Percentiles rank a stretch among this genome's conserved stretches.
These are phyloP conservation scores for Dothiorella sarmentorum DNA, from an alignment of 2,329 filamentous ascomycete genomes.

Conservation along the genomic window DNA sequence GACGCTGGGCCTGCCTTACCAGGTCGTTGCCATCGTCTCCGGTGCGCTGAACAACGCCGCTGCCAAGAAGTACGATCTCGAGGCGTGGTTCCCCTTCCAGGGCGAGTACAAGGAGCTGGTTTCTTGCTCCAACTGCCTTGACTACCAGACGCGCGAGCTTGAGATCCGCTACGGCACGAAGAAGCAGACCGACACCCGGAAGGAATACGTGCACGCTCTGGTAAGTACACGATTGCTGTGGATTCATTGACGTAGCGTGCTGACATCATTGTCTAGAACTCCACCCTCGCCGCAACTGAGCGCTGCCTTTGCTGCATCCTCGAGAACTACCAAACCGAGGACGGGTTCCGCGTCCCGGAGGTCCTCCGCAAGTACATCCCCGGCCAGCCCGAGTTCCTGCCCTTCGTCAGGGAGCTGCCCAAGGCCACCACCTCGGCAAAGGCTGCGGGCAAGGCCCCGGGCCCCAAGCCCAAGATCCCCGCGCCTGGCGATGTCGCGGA, in stretches of 20 bases:
- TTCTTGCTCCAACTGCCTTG: slow-evolving; percentile 95
- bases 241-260: too few relatives aligned
- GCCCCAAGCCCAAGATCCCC: slow-evolving; percentile 17
- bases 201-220: slow-evolving; percentile 91
- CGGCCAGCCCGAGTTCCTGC: slow-evolving; percentile 82
- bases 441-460: slow-evolving; percentile 31
- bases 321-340: slow-evolving; percentile 93
- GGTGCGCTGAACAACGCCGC: slow-evolving; percentile 67
- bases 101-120: slow-evolving; percentile 98
- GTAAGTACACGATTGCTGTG: too few relatives aligned
- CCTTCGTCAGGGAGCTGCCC: slow-evolving; percentile 70
- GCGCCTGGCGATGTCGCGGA: slow-evolving; percentile 16
- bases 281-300: slow-evolving; percentile 81
- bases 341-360: slow-evolving; percentile 49
- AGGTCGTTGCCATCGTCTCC: slow-evolving; percentile 91
- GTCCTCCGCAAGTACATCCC: slow-evolving; percentile 65
- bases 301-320: slow-evolving; percentile 90
- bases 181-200: slow-evolving; percentile 68
- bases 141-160: slow-evolving; percentile 91
- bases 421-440: slow-evolving; percentile 21
- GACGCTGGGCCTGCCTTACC: slow-evolving; percentile 83
- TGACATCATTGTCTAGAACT: slow-evolving; percentile 52
- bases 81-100: slow-evolving; percentile 95
- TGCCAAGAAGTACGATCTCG: slow-evolving; percentile 89
- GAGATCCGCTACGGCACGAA: slow-evolving; percentile 90